A percentile compares a stretch with the other conserved stretches of the same genome.
Evolutionary conservation across 495 filamentous ascomycete genomes (phyloP).

Genomic region (Parathielavia appendiculata): DNA sequence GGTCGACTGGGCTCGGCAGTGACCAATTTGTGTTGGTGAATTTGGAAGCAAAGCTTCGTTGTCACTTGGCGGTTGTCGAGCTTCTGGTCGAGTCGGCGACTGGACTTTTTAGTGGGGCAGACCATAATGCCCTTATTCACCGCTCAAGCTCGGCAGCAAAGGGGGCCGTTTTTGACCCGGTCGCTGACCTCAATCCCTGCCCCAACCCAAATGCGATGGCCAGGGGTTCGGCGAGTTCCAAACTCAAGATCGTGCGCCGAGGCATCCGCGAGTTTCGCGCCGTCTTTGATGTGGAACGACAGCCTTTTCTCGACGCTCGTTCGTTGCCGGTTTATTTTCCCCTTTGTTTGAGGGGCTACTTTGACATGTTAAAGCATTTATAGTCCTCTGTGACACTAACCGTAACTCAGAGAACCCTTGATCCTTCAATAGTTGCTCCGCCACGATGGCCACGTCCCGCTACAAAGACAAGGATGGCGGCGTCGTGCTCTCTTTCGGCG

Average conservation of each 20-base stretch:
- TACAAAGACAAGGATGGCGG: conserved; percentile 73
- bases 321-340: conserved; percentile 1
- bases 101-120: conserved; percentile 34
- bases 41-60: neutral
- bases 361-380: neutral
- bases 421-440: neutral
- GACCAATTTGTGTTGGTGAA: neutral
- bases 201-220: neutral
- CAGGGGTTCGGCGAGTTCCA: neutral
- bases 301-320: neutral
- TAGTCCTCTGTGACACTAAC: neutral
- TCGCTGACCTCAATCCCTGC: neutral
- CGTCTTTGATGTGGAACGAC: neutral
- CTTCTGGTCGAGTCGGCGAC: conserved; percentile 2
- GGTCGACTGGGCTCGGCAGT: neutral
- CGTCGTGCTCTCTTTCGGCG: conserved; percentile 76
- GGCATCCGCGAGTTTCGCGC: conserved; percentile 8
- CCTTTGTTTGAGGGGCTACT: neutral
- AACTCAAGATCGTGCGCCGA: conserved; percentile 11
- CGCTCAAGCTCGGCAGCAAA: neutral
- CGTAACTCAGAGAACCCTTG: neutral
- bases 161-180: too few species aligned
- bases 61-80: neutral
- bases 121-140: conserved; percentile 9
- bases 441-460: conserved; percentile 49